Evolutionary conservation across 192 early-diverging fungal genomes (phyloP).

Genomic region (Coemansia sp.): DNA sequence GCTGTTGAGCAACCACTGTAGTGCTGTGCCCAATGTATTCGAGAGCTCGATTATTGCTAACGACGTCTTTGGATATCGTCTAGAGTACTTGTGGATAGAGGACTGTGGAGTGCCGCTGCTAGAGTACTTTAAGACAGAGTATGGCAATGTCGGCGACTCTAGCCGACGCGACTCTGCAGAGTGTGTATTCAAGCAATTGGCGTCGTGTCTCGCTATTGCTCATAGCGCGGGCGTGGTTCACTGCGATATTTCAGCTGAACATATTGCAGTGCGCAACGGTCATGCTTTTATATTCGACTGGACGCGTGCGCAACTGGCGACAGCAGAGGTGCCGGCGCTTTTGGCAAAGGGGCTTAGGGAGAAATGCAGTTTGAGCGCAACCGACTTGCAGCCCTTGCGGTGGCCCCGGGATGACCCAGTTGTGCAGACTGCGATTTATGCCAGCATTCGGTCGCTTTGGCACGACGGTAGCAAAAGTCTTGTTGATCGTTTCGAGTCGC

Average conservation of each 20-base stretch:
- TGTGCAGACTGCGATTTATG: slow-evolving; percentile 5
- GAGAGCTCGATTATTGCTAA: not conserved
- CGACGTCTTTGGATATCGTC: slow-evolving; percentile 16
- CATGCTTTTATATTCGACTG: slow-evolving; percentile 17
- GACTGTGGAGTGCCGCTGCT: slow-evolving; percentile 18
- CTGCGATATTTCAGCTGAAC: slow-evolving; percentile 28
- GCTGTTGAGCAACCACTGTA: not conserved
- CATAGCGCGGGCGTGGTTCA: slow-evolving; percentile 19
- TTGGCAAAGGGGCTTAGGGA: not conserved
- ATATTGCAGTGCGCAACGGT: slow-evolving; percentile 13
- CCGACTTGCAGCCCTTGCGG: not conserved
- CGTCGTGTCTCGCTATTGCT: not conserved
- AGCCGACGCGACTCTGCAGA: not conserved
- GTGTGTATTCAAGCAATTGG: not conserved
- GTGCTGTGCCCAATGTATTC: slow-evolving; percentile 5
- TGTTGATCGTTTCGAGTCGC: slow-evolving; percentile 20
- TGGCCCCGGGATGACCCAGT: not conserved
- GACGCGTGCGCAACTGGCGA: slow-evolving; percentile 10
- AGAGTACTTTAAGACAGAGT: not conserved
- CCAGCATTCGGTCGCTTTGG: slow-evolving; percentile 16
- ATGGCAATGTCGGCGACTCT: not conserved
- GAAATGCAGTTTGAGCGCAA: not conserved
- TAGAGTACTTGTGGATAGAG: slow-evolving; percentile 17
- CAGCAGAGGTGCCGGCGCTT: not conserved
- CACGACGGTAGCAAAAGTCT: not conserved